phyloP scores from a whole-genome alignment of 306 rosid genomes.

The Citrullus mucosospermus region DNA sequence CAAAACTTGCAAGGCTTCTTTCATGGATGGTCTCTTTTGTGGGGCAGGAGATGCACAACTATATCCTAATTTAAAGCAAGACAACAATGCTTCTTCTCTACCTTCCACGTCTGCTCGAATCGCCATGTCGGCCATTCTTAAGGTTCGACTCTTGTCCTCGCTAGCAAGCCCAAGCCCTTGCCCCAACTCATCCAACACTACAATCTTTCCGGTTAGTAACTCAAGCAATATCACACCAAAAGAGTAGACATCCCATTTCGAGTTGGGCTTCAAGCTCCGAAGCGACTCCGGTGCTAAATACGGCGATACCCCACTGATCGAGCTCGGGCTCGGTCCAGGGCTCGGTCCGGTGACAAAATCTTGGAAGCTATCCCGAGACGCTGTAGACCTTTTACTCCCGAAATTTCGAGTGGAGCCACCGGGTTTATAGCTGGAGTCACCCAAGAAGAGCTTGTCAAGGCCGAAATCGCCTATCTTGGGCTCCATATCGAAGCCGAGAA shows the following conservation, averaged over 20 bases:
- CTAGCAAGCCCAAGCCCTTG: conserved; percentile 41
- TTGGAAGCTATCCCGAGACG: conserved; percentile 64
- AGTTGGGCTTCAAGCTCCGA: conserved; percentile 66
- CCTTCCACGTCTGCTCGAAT: conserved; percentile 83
- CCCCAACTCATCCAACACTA: conserved; percentile 60
- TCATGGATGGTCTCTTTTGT: conserved; percentile 83
- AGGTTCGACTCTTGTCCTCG: conserved; percentile 55
- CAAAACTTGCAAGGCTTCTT: conserved; percentile 65
- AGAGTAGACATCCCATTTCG: conserved; percentile 88
- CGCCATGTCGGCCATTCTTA: conserved; percentile 66
- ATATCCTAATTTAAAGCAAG: conserved; percentile 66
- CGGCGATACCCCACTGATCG: conserved; percentile 43
- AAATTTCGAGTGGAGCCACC: conserved; percentile 36
- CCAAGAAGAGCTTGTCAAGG: conserved; percentile 30
- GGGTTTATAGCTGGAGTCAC: not conserved
- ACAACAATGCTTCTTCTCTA: conserved; percentile 56
- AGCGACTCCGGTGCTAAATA: conserved; percentile 74
- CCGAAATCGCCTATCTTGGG: conserved; percentile 88
- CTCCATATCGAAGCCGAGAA: conserved; percentile 64
- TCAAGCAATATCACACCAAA: conserved; percentile 83
- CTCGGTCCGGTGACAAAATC: conserved; percentile 53
- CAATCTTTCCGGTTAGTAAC: conserved; percentile 65
- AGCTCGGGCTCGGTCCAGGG: conserved; percentile 88
- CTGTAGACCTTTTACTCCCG: conserved; percentile 76
- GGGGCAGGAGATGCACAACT: conserved; percentile 64